Evolutionary conservation across 83 land plant species (phyloP), one percentile per base, ranked within the genome.

Genomic region (Diphasiastrum complanatum): DNA sequence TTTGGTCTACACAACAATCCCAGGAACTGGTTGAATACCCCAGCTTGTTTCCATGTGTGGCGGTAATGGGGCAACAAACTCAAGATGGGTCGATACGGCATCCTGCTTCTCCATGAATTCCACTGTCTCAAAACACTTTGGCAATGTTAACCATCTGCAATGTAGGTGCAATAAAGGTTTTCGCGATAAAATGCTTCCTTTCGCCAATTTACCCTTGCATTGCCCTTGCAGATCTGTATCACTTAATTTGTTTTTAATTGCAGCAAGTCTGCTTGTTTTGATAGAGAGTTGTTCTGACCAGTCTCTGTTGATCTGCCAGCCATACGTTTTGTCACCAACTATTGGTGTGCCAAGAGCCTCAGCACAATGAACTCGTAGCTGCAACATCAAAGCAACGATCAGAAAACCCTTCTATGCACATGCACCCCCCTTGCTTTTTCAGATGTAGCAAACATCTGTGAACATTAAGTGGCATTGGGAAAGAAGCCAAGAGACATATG

Each of bases 291-390:
- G 19, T n/a, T 45, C 28, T 75, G 61, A 58, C 84, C 84, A 81
- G 20, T 64, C 60, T 55, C 65, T 73, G 64, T 89, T 78, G 1
- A 77, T 85, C 34, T 73, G 65, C 85, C 87, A 83, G 6, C 99
- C 96, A 57, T 93, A 93, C 58, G 83, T 93, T 64, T 78, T 79
- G 70, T 93, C 99, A 3, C 99, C 99, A 20, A 93, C 83, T 19
- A 93, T 79, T 18, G 99, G 99, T 14, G 81, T 83, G 35, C 86
- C 82, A 24, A 93, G 76, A 11, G 80, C 89, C 75, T 93, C 86
- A 46, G 99, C 96, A 77, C 96, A 93, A 61, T 93, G 99, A 29
- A 93, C 91, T 4, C 99, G 85, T 19, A 93, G 72, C 99, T 92
- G 81, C 30, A 73, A 0, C 54, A 61, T 36, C 30, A 33, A 16